Base-by-base conservation (phyloP, 2,329 filamentous ascomycete species). In the Penicillium sp. region DNA sequence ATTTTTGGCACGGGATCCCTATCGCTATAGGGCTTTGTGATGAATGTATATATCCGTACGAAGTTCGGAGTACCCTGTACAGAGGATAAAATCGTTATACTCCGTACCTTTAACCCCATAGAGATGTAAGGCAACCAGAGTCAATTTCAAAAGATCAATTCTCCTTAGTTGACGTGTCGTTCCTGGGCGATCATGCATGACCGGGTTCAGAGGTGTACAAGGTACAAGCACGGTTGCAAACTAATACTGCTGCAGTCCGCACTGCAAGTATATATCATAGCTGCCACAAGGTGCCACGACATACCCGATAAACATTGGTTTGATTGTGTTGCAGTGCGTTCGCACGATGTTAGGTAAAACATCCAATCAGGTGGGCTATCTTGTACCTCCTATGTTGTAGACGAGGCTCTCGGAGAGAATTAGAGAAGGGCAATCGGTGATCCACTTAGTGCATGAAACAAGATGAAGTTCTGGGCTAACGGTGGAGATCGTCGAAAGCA, bases 371-470 rank as follows among this genome's bases (percentile, higher is more conserved):
- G 34, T 29, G 29, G n/a, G 54, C 47, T 46, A 51, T 9, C 50
- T 45, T 29, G 49, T 10, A 39, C n/a, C n/a, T n/a, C n/a, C n/a
- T n/a, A n/a, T n/a, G 5, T 23, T 23, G 55, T 53, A n/a, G n/a
- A n/a, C 55, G 59, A 62, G 60, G 53, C 60, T 60, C 55, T 53
- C 53, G 36, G 45, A 49, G 44, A 58, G 39, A 48, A 48, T 26
- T 7, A 47, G 43, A 56, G 46, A 59, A 56, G 56, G 55, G 61
- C 53, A 61, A 60, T 52, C 42, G 49, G 26, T 40, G 59, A 57
- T 61, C 61, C 61, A 64, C 61, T 52, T 56, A 35, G 47, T 35
- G 34, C 34, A 53, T 62, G 58, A 58, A 53, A 54, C 40, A 52
- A 51, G 45, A 52, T 36, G 36, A 59, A 54, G 54, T 57, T 38